These are phyloP conservation scores for Backusella liffmaniae DNA, from an alignment of 192 early-diverging fungal species.

Conservation along the genomic window DNA sequence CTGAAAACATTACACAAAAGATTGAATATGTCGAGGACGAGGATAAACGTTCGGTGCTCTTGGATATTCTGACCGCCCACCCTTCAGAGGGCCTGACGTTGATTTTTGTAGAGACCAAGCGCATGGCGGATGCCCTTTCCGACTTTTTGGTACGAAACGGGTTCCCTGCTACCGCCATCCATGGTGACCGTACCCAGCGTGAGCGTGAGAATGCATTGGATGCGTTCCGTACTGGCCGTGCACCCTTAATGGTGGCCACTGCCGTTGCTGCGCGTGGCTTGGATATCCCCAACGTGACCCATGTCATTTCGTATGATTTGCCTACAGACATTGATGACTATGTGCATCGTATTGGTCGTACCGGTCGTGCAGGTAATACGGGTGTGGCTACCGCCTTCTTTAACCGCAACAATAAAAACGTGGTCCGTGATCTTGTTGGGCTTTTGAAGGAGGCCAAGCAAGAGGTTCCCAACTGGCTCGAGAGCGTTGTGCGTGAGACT, in stretches of 20 bases:
- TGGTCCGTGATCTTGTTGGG: constrained; percentile 83
- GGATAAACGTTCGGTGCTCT: constrained; percentile 87
- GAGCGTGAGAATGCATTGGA: constrained; percentile 93
- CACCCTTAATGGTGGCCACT: constrained; percentile 91
- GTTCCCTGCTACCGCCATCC: constrained; percentile 95
- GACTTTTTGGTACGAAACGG: constrained; percentile 72
- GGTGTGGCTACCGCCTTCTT: constrained; percentile 95
- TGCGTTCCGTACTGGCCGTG: constrained; percentile 81
- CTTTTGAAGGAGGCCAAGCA: constrained; percentile 94
- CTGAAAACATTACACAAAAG: constrained; percentile 94
- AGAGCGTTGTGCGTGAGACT: constrained; percentile 64
- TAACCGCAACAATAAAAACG: constrained; percentile 80
- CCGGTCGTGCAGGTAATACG: constrained; percentile 94
- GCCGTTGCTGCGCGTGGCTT: constrained; percentile 97
- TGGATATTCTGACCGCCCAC: constrained; percentile 74
- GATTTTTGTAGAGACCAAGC: constrained; percentile 98
- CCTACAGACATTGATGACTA: constrained; percentile 97
- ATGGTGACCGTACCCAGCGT: constrained; percentile 93
- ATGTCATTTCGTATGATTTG: constrained; percentile 95
- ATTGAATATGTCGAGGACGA: constrained; percentile 93
- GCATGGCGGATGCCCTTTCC: constrained; percentile 86
- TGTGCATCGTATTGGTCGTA: constrained; percentile 99
- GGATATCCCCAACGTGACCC: constrained; percentile 78
- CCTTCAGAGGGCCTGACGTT: constrained; percentile 69
- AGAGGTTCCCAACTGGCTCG: constrained; percentile 84